phyloP scores from a whole-genome alignment of 208 protist species.

The Angomonas ambiguus region DNA sequence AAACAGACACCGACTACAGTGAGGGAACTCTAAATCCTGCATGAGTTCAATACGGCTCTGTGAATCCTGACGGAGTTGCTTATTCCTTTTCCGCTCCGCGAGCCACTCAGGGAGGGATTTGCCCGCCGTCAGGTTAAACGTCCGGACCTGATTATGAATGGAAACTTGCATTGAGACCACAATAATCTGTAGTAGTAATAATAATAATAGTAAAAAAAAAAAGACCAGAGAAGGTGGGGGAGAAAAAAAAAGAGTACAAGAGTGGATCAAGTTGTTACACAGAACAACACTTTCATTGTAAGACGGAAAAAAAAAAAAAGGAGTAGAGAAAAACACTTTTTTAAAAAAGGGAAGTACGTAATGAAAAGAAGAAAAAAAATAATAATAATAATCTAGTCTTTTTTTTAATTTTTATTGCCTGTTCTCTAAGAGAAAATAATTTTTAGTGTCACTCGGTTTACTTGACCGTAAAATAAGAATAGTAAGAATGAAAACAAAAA shows the following conservation, averaged over 20 bases:
- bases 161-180: conserved; percentile 65
- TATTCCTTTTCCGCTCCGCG: conserved; percentile 67
- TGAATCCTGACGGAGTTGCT: conserved; percentile 29
- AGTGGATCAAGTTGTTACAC: conserved; percentile 3
- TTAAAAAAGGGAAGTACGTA: too few species aligned
- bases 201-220: conserved; percentile 11
- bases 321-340: conserved; percentile 12
- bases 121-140: conserved; percentile 86
- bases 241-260: conserved; percentile 3
- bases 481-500: too few species aligned
- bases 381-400: conserved; percentile 6
- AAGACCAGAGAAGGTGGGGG: conserved; percentile 10
- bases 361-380: too few species aligned
- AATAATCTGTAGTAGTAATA: not conserved
- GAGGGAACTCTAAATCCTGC: conserved; percentile 87
- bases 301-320: conserved; percentile 11
- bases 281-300: not conserved
- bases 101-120: conserved; percentile 87
- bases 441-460: too few species aligned
- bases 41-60: conserved; percentile 82
- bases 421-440: too few species aligned
- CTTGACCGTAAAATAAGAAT: too few species aligned
- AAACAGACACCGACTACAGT: conserved; percentile 74
- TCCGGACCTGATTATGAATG: conserved; percentile 83
- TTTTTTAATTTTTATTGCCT: too few species aligned